Percentiles rank a stretch among this genome's conserved stretches.
These are phyloP conservation scores for Kazachstania sp. DNA, from an alignment of 1,139 yeast species.

Conservation along the genomic window DNA sequence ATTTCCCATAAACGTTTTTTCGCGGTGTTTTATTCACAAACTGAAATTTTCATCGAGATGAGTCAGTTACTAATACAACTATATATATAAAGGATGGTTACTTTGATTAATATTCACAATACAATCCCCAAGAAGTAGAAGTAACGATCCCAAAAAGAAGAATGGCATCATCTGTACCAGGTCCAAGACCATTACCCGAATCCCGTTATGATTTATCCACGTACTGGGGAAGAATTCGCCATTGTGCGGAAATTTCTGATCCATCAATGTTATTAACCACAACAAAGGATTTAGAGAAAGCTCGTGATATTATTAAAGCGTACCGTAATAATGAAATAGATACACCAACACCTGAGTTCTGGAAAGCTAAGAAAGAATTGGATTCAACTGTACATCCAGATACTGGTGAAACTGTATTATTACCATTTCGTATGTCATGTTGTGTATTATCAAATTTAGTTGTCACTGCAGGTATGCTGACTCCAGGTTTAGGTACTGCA, in stretches of 20 bases:
- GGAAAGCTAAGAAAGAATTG: constrained; percentile 80
- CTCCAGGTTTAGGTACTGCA: constrained; percentile 80
- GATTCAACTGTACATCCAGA: constrained; percentile 93
- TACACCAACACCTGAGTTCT: constrained; percentile 66
- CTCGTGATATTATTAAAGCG: constrained; percentile 59
- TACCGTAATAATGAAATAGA: constrained; percentile 59
- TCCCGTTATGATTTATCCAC: constrained; percentile 71
- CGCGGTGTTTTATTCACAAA: too few species aligned
- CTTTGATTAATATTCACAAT: too few species aligned
- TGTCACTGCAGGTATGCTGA: constrained; percentile 95
- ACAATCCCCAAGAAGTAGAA: background rate
- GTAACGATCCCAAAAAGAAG: constrained; percentile 20
- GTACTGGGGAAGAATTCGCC: constrained; percentile 89
- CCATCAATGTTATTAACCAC: constrained; percentile 83
- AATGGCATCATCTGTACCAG: constrained; percentile 89
- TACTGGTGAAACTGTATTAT: constrained; percentile 81
- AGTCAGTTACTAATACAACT: too few species aligned
- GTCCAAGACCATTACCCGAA: constrained; percentile 67
- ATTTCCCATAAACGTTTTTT: too few species aligned
- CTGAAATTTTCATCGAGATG: too few species aligned
- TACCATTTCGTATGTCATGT: constrained; percentile 95
- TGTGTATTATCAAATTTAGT: constrained; percentile 88
- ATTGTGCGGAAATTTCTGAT: constrained; percentile 86
- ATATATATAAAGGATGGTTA: too few species aligned
- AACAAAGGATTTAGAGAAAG: constrained; percentile 49